phyloP scores from a whole-genome alignment of 176 grass and related monocot species.

The Avena insularis region DNA sequence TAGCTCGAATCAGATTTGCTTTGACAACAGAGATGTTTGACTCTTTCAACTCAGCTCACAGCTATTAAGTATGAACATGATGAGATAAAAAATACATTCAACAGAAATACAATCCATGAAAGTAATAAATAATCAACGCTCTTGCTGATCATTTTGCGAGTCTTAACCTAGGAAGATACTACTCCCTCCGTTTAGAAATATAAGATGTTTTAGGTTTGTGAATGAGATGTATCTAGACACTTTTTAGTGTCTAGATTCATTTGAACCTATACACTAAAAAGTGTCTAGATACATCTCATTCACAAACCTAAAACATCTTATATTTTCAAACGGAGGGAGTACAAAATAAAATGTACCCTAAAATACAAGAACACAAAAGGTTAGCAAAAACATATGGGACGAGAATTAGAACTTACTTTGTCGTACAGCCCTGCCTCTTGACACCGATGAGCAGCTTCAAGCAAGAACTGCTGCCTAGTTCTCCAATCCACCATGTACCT shows the following conservation, averaged over 20 bases:
- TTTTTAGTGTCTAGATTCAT: too few species aligned
- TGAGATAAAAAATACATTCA: constrained; percentile 2
- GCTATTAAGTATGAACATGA: constrained; percentile 3
- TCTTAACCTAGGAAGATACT: constrained; percentile 8
- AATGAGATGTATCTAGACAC: too few species aligned
- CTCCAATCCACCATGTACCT: constrained; percentile 94
- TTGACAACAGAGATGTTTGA: constrained; percentile 15
- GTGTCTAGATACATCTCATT: too few species aligned
- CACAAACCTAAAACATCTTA: too few species aligned
- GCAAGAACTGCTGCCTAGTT: constrained; percentile 77
- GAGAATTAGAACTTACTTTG: constrained; percentile 64
- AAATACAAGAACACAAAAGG: neutral
- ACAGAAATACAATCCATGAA: constrained; percentile 34
- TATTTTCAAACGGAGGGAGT: neutral
- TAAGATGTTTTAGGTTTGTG: too few species aligned
- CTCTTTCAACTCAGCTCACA: constrained; percentile 30
- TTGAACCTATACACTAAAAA: too few species aligned
- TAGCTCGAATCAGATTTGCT: constrained; percentile 6
- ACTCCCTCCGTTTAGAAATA: too few species aligned
- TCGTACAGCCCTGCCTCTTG: constrained; percentile 93
- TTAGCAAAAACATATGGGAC: neutral
- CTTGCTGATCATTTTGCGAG: constrained; percentile 1
- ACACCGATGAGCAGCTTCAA: constrained; percentile 85
- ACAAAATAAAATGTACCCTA: constrained; percentile 3
- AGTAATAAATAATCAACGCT: constrained; percentile 29